Conservation (phyloP, 768 basidiomycete genomes). For the Leucocoprinus leucothites region DNA sequence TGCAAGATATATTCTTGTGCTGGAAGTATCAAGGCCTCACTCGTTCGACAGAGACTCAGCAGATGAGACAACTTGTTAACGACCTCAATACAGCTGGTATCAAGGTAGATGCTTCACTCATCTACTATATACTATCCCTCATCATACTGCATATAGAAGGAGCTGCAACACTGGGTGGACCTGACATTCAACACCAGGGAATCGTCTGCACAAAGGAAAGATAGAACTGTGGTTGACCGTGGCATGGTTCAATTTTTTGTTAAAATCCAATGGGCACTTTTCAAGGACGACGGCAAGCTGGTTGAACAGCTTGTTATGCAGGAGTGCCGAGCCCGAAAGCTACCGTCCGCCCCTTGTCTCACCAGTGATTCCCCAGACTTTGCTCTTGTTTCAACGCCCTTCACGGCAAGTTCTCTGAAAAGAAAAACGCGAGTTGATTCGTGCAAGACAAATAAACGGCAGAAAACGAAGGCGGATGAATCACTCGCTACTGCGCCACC, state of each 20-base stretch:
- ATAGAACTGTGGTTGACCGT: background rate
- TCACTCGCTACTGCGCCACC: too few relatives aligned
- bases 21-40: constrained; percentile 2
- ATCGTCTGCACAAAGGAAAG: background rate
- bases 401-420: too few relatives aligned
- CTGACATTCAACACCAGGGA: constrained; percentile 3
- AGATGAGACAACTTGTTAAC: background rate
- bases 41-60: background rate
- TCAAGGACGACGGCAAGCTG: constrained; percentile 3
- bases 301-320: background rate
- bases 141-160: background rate
- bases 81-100: background rate
- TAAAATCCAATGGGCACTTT: constrained; percentile 21
- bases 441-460: too few relatives aligned
- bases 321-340: background rate
- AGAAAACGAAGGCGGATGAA: too few relatives aligned
- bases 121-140: background rate
- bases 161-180: constrained; percentile 9
- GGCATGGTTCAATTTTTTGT: constrained; percentile 13
- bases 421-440: too few relatives aligned
- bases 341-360: background rate
- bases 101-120: background rate
- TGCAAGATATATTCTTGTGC: constrained; percentile 2
- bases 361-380: background rate
- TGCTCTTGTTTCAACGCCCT: too few relatives aligned